Evolutionary conservation across 495 filamentous ascomycete species (phyloP).

Genomic region (Podospora bellae-mahoneyi): DNA sequence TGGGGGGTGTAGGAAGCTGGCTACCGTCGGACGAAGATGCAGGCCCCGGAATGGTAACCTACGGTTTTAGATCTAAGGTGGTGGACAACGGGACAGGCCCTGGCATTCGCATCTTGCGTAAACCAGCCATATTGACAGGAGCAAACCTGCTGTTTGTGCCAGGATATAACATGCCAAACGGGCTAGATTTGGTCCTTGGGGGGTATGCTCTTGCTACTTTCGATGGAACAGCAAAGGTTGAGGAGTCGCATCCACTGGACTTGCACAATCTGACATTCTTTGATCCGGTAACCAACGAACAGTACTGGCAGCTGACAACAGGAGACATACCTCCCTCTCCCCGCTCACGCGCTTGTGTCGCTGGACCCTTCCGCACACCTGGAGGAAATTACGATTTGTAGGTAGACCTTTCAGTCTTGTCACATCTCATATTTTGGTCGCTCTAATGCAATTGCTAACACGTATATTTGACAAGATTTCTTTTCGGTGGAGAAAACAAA

Average conservation of each 20-base stretch:
- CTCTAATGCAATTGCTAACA: neutral
- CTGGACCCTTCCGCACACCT: neutral
- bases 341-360: neutral
- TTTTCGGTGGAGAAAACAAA: neutral
- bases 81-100: neutral
- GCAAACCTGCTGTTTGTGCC: neutral
- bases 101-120: neutral
- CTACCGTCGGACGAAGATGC: neutral
- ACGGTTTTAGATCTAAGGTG: neutral
- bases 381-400: neutral
- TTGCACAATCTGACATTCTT: slow-evolving; percentile 10
- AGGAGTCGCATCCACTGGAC: neutral
- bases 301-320: slow-evolving; percentile 8
- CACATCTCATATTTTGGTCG: no score
- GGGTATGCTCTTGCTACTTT: neutral
- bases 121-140: no score
- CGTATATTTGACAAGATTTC: neutral
- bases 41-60: neutral
- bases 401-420: neutral
- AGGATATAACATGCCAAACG: neutral
- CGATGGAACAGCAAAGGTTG: neutral
- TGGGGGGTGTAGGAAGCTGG: neutral
- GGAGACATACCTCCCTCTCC: neutral
- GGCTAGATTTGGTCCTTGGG: neutral
- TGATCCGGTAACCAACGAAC: slow-evolving; percentile 7